A percentile compares a stretch with the other conserved stretches of the same genome.
Evolutionary conservation across 805 yeast species (phyloP).

Genomic region (Teunomyces panamensis): DNA sequence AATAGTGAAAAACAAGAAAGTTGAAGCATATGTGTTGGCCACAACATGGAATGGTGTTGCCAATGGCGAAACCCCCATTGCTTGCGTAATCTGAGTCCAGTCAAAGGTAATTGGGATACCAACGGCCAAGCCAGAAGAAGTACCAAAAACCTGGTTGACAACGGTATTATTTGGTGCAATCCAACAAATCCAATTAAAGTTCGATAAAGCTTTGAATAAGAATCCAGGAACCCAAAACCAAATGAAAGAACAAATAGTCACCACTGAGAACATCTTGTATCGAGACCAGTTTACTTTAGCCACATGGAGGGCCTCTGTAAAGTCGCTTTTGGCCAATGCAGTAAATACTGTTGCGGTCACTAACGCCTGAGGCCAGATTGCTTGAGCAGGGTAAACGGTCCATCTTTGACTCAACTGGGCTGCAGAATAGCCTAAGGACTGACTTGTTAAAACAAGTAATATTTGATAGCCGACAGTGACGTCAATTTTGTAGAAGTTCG

Average conservation of each 20-base stretch:
- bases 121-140: conserved; percentile 24
- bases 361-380: conserved; percentile 50
- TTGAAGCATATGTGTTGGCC: conserved; percentile 17
- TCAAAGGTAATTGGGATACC: conserved; percentile 29
- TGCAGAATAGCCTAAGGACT: conserved; percentile 27
- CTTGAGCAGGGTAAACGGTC: conserved; percentile 48
- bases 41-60: conserved; percentile 17
- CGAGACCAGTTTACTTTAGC: conserved; percentile 16
- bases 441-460: conserved; percentile 21
- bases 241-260: conserved; percentile 17
- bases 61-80: conserved; percentile 15
- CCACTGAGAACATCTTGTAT: conserved; percentile 16
- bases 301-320: conserved; percentile 9
- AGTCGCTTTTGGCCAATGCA: conserved; percentile 11
- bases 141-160: conserved; percentile 25
- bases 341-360: conserved; percentile 19
- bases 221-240: conserved; percentile 31
- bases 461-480: conserved; percentile 25
- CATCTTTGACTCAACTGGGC: conserved; percentile 26
- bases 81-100: conserved; percentile 24
- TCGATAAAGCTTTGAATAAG: conserved; percentile 22
- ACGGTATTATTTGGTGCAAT: conserved; percentile 22
- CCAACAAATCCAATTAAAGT: conserved; percentile 32
- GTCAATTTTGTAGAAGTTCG: conserved; percentile 12
- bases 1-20: conserved; percentile 14